Conservation (phyloP, 2,329 filamentous ascomycete genomes). For the Neurospora crassa region DNA sequence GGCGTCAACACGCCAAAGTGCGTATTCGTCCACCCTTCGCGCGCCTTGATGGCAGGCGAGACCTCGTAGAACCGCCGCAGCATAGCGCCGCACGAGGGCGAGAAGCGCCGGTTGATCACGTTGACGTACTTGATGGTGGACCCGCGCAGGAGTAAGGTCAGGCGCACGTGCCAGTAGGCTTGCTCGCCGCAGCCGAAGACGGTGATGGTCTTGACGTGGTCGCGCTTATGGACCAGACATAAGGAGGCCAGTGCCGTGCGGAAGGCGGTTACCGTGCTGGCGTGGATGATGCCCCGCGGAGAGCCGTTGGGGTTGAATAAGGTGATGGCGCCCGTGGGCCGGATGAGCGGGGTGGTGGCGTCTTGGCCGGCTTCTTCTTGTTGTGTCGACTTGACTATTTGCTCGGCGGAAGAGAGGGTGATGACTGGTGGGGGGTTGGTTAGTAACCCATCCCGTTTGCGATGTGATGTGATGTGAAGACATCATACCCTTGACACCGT, state of each 20-base stretch:
- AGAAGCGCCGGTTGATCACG: conserved; percentile 70
- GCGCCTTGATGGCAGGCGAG: conserved; percentile 33
- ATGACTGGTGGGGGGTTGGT: conserved; percentile 39
- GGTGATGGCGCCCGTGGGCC: conserved; percentile 58
- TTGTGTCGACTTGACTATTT: conserved; percentile 6
- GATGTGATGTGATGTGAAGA: not conserved
- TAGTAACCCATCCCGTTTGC: not conserved
- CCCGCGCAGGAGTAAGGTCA: conserved; percentile 66
- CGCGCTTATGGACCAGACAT: conserved; percentile 54
- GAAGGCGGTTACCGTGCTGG: conserved; percentile 68
- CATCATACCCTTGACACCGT: conserved; percentile 56
- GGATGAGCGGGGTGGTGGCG: conserved; percentile 25
- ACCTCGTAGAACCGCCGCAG: conserved; percentile 40
- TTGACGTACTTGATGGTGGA: conserved; percentile 67
- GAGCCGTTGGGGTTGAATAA: conserved; percentile 54
- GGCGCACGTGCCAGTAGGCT: conserved; percentile 88
- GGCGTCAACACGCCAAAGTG: conserved; percentile 64
- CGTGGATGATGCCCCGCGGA: conserved; percentile 60
- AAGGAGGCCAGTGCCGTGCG: conserved; percentile 66
- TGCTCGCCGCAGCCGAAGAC: conserved; percentile 86
- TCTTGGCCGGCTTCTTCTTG: conserved; percentile 19
- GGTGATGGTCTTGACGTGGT: conserved; percentile 63
- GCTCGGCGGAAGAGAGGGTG: conserved; percentile 41
- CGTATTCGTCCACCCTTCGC: conserved; percentile 53
- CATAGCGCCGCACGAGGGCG: conserved; percentile 42